These are phyloP conservation scores for Termitomyces sp. DNA, from an alignment of 1,284 basidiomycete genomes.

Conservation along the genomic window DNA sequence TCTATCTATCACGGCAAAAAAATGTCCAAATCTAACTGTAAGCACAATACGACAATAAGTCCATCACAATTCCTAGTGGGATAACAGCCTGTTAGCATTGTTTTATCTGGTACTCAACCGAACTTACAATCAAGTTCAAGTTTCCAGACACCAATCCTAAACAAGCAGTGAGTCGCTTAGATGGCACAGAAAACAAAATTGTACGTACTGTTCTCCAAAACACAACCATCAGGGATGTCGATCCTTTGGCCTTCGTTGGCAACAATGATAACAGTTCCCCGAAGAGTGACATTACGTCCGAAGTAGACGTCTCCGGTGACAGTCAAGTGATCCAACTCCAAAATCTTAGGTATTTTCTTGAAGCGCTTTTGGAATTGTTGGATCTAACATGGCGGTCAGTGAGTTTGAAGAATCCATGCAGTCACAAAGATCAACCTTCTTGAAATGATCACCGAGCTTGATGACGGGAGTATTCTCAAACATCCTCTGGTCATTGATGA, in stretches of 20 bases:
- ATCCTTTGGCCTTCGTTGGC: constrained; percentile 94
- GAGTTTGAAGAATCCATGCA: not conserved
- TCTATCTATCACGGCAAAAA: constrained; percentile 4
- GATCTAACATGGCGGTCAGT: constrained; percentile 55
- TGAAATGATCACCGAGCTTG: constrained; percentile 93
- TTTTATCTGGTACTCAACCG: not conserved
- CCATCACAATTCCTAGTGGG: constrained; percentile 29
- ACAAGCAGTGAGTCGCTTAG: not conserved
- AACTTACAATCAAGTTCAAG: constrained; percentile 63
- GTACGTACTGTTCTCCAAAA: constrained; percentile 82
- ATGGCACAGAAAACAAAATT: not conserved
- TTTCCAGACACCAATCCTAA: constrained; percentile 59
- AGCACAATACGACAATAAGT: constrained; percentile 1
- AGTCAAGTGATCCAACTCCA: constrained; percentile 94
- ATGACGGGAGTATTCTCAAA: constrained; percentile 96
- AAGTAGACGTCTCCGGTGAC: constrained; percentile 97
- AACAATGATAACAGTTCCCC: constrained; percentile 80
- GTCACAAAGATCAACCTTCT: constrained; percentile 46
- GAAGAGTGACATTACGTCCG: constrained; percentile 86
- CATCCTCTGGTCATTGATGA: constrained; percentile 87
- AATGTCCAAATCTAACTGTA: constrained; percentile 7
- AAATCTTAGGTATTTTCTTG: constrained; percentile 93
- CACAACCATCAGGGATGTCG: constrained; percentile 92
- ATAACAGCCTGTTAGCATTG: not conserved
- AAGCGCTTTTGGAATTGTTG: constrained; percentile 96